Percentiles rank a stretch among this genome's conserved stretches.
Conservation (phyloP, 495 filamentous ascomycete genomes). For the Penicillium bialowiezense region DNA sequence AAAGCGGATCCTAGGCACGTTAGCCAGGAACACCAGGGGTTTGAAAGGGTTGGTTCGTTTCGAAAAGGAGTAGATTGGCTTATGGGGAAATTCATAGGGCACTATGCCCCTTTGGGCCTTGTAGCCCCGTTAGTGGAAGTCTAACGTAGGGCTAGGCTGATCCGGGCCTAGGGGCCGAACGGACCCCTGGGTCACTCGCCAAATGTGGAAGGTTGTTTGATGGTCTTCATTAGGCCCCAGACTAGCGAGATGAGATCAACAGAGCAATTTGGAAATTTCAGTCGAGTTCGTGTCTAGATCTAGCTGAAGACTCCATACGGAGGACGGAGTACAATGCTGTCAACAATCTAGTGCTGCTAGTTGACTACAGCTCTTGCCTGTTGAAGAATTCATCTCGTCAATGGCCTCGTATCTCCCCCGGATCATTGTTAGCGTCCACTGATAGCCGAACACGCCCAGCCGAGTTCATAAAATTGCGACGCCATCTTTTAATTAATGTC, state of each 20-base stretch:
- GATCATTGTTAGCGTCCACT: conserved; percentile 1
- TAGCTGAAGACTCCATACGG: background rate
- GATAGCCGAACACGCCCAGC: background rate
- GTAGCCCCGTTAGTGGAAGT: background rate
- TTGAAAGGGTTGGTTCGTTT: background rate
- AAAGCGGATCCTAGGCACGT: conserved; percentile 10
- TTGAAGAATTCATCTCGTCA: too few relatives aligned
- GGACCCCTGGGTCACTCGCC: conserved; percentile 6
- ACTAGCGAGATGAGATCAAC: conserved; percentile 9
- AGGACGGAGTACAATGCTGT: background rate
- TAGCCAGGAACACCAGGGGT: conserved; percentile 19
- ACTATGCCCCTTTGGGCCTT: background rate
- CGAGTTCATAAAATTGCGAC: background rate
- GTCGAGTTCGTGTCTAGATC: background rate
- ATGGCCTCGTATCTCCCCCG: too few relatives aligned
- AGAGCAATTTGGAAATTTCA: background rate
- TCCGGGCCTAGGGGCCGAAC: conserved; percentile 4
- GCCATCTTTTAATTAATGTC: conserved; percentile 1
- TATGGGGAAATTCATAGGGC: background rate
- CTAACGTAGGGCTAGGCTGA: background rate
- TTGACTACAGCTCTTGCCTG: too few relatives aligned
- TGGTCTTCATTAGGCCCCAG: conserved; percentile 2
- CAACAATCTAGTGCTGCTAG: too few relatives aligned
- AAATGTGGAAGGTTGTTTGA: conserved; percentile 2
- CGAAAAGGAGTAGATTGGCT: background rate